A percentile compares a stretch with the other conserved stretches of the same genome.
Conservation (phyloP, 1,284 basidiomycete species). For the Singerocomus inundabilis region DNA sequence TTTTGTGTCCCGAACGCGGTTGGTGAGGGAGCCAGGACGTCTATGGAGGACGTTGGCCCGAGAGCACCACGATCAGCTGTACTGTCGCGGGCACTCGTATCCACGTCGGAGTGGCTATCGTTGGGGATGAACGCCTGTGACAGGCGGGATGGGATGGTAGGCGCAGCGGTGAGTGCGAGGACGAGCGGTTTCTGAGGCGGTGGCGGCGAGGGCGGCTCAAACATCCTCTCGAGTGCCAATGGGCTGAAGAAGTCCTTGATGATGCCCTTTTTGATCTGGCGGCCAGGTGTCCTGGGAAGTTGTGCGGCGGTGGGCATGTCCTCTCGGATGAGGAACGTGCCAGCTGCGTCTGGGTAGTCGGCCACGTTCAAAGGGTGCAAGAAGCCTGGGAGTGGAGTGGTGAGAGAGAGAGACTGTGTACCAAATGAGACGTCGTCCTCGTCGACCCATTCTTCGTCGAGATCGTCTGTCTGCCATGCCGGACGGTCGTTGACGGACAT, state of each 20-base stretch:
- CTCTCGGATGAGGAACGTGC: conserved; percentile 81
- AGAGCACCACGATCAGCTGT: conserved; percentile 8
- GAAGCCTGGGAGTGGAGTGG: conserved; percentile 54
- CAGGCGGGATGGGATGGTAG: conserved; percentile 38
- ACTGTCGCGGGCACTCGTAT: conserved; percentile 9
- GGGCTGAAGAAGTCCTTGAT: conserved; percentile 86
- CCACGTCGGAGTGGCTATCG: conserved; percentile 30
- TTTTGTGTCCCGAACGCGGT: conserved; percentile 24
- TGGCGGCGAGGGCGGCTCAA: conserved; percentile 83
- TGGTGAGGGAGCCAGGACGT: conserved; percentile 19
- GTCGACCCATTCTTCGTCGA: conserved; percentile 79
- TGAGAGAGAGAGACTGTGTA: conserved; percentile 59
- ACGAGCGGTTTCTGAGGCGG: conserved; percentile 25
- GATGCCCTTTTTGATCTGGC: conserved; percentile 52
- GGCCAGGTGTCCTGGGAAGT: conserved; percentile 62
- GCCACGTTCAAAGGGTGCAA: conserved; percentile 44
- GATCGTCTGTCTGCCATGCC: conserved; percentile 77
- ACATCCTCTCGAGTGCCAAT: conserved; percentile 82
- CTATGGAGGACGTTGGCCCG: conserved; percentile 21
- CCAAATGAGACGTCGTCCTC: conserved; percentile 38
- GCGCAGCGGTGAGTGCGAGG: conserved; percentile 30
- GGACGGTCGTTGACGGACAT: conserved; percentile 39
- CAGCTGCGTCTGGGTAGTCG: conserved; percentile 39
- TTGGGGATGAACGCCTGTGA: conserved; percentile 33
- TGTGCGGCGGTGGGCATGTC: conserved; percentile 57